phyloP scores from a whole-genome alignment of 345 rosid species.

The Syzygium aqueum region DNA sequence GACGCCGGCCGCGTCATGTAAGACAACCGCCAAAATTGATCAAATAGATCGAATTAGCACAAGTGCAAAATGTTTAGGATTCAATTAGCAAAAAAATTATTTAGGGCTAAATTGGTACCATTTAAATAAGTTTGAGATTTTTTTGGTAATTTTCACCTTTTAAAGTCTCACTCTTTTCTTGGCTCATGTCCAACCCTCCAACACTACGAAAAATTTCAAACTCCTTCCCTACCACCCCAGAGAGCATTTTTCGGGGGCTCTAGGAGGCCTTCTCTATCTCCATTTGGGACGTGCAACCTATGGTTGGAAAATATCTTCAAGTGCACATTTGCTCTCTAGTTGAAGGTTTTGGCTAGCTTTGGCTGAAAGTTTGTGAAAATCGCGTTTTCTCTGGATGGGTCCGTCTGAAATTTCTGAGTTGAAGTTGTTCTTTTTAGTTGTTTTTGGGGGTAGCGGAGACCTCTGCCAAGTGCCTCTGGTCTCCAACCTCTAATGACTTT shows the following conservation, averaged over 20 bases:
- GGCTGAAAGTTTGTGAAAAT: background rate
- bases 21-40: too few species aligned
- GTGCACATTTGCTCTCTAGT: background rate
- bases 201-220: background rate
- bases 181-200: accelerated
- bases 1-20: too few species aligned
- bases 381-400: background rate
- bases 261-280: background rate
- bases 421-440: background rate
- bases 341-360: background rate
- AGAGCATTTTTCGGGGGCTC: accelerated
- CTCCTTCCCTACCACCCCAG: background rate
- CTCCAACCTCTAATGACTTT: background rate
- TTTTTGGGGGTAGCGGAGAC: background rate
- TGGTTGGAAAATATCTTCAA: background rate
- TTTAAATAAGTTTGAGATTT: too few species aligned
- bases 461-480: background rate
- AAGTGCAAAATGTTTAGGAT: too few species aligned
- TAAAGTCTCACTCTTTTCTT: background rate
- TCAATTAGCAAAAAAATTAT: too few species aligned
- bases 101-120: too few species aligned
- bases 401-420: background rate
- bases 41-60: too few species aligned
- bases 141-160: too few species aligned
- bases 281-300: background rate